Evolutionary conservation across 23 red algal genomes (phyloP), one percentile per base, ranked within the genome.

Genomic region (Gracilaria gracilis): DNA sequence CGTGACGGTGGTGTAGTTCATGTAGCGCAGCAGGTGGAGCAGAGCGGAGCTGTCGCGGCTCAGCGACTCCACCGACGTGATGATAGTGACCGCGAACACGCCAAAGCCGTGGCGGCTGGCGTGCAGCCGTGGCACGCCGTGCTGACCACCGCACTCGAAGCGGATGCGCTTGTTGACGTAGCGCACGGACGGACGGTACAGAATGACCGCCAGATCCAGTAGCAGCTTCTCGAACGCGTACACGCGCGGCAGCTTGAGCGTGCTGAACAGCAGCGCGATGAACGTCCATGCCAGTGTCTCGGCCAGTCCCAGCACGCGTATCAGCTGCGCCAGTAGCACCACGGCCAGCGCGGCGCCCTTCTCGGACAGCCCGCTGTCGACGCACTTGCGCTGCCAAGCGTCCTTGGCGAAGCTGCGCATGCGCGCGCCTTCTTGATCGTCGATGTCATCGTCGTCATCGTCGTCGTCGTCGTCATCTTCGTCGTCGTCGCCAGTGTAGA

Each of bases 201-300:
- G 46, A 16, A 75, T 9, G 49, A 75, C 69, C 13, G 11, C 23
- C n/a, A 87, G 21, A 42, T 87, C 83, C 61, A 87, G 46, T 29
- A 87, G 17, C 1, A 87, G 48, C 47, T 87, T 87, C 49, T 87
- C 83, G 16, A 87, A 87, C 28, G 29, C 83, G 64, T 87, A 87
- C 31, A 87, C 64, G 32, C 64, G 37, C 32, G 83, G 83, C 29
- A 87, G 66, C 51, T 48, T 34, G 32, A 75, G 42, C 42, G 42
- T 11, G 42, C 5, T 11, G 42, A 46, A 46, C 14, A 55, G 51
- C 16, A 55, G 51, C 51, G 51, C 51, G 9, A 55, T 55, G 9
- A 55, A 1, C 14, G 19, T 55, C 51, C 51, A 55, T 15, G 17
- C 17, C 51, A 55, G 17, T 19, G 51, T 55, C 51, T 55, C 51